Evolutionary conservation across 495 filamentous ascomycete genomes (phyloP).

Genomic region (Aspergillus steynii): DNA sequence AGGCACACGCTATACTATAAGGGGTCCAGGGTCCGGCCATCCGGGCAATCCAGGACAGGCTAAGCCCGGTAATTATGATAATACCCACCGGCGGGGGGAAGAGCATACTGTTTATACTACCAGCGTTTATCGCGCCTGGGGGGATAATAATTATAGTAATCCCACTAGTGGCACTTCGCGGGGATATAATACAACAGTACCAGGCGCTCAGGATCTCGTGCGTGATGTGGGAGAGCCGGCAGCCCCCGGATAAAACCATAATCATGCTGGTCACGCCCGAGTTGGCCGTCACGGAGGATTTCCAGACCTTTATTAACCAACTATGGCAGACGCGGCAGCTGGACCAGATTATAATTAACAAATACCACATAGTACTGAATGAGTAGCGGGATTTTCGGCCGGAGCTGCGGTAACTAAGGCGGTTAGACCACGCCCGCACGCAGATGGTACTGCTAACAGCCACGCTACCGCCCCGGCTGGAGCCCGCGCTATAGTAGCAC

Average conservation of each 20-base stretch:
- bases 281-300: conserved; percentile 9
- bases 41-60: not conserved
- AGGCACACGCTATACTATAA: no score
- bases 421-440: not conserved
- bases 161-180: conserved; percentile 17
- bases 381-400: not conserved
- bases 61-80: conserved; percentile 1
- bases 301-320: conserved; percentile 21
- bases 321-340: conserved; percentile 7
- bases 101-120: conserved; percentile 29
- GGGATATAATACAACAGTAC: conserved; percentile 15
- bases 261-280: conserved; percentile 26
- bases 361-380: conserved; percentile 12
- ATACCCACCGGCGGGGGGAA: conserved; percentile 23
- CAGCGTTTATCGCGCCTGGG: conserved; percentile 7
- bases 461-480: not conserved
- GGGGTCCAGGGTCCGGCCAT: not conserved
- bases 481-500: not conserved
- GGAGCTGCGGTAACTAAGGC: not conserved
- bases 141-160: conserved; percentile 7
- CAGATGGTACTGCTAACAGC: not conserved
- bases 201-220: conserved; percentile 11
- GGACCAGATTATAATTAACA: conserved; percentile 22
- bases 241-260: conserved; percentile 12
- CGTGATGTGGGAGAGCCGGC: conserved; percentile 8